Percentiles rank a stretch among this genome's conserved stretches.
Evolutionary conservation across 805 yeast genomes (phyloP).

Genomic region (Ogataea trehalophila): DNA sequence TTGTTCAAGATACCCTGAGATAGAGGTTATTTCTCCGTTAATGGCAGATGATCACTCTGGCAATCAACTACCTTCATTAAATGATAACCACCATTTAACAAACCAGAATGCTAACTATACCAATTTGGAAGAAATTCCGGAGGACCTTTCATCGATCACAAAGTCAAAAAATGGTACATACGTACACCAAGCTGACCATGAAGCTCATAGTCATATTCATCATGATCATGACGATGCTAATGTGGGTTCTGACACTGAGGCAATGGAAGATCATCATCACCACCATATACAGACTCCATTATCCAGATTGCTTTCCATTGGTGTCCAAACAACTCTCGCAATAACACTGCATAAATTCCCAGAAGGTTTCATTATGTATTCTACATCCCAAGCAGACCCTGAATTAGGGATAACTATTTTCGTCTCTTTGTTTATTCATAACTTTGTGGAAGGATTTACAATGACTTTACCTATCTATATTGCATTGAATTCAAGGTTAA

Average conservation of each 20-base stretch:
- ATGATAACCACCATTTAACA: not conserved
- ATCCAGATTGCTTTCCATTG: slow-evolving; percentile 77
- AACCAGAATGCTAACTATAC: not conserved
- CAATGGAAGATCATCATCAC: slow-evolving; percentile 46
- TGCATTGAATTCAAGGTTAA: slow-evolving; percentile 55
- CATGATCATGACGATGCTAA: not conserved
- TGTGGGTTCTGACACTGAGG: slow-evolving; percentile 1
- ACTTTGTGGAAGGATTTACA: slow-evolving; percentile 89
- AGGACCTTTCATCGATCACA: not conserved
- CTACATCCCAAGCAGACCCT: slow-evolving; percentile 65
- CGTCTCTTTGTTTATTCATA: slow-evolving; percentile 80
- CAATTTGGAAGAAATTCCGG: not conserved
- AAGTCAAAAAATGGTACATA: not conserved
- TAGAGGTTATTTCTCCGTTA: slow-evolving; percentile 30
- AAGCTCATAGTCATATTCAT: not conserved
- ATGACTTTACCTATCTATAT: slow-evolving; percentile 88
- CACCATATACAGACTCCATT: slow-evolving; percentile 77
- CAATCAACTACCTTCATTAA: not conserved
- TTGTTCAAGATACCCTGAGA: slow-evolving; percentile 24
- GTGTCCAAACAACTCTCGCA: slow-evolving; percentile 85
- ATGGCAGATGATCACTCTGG: slow-evolving; percentile 8
- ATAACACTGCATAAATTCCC: slow-evolving; percentile 88
- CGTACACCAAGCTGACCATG: not conserved
- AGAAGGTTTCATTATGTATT: slow-evolving; percentile 88
- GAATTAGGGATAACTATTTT: slow-evolving; percentile 75